phyloP scores from a whole-genome alignment of 139 green algal genomes.

The Chlamydomonas incerta region DNA sequence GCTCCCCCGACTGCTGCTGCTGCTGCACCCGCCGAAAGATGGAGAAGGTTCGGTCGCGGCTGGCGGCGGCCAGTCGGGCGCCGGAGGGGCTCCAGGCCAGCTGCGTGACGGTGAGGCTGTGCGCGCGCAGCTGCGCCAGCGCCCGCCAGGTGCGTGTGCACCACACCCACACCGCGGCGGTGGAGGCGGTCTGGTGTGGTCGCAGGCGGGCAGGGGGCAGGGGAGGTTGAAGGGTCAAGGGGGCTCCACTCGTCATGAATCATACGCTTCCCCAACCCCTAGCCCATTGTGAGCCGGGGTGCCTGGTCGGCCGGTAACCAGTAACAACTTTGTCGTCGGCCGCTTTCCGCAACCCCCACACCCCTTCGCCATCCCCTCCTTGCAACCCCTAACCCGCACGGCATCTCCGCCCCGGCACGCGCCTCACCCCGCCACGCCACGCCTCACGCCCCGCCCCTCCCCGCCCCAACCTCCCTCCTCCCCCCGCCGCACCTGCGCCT shows the following conservation, averaged over 20 bases:
- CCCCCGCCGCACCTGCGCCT: conserved; percentile 52
- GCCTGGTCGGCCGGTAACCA: no score
- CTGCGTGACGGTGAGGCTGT: conserved; percentile 95
- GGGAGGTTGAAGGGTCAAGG: neutral
- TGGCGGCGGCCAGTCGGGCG: conserved; percentile 29
- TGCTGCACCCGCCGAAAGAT: conserved; percentile 28
- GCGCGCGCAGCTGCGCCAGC: conserved; percentile 64
- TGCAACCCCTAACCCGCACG: no score
- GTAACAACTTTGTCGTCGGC: no score
- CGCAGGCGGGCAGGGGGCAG: no score
- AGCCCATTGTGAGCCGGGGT: no score
- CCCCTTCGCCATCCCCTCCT: no score
- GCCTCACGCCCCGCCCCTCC: neutral
- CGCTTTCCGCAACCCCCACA: no score
- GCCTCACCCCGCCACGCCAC: no score
- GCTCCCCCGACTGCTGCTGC: conserved; percentile 3
- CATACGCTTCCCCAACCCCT: no score
- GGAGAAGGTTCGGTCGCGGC: conserved; percentile 50
- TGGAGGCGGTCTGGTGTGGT: conserved; percentile 57
- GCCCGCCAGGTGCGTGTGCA: conserved; percentile 62
- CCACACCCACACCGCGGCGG: conserved; percentile 85
- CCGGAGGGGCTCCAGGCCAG: conserved; percentile 78
- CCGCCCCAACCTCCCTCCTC: neutral
- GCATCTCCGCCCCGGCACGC: no score
- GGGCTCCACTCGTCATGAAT: no score